Evolutionary conservation across 2,329 filamentous ascomycete genomes (phyloP).

Genomic region (Periconia sp.): DNA sequence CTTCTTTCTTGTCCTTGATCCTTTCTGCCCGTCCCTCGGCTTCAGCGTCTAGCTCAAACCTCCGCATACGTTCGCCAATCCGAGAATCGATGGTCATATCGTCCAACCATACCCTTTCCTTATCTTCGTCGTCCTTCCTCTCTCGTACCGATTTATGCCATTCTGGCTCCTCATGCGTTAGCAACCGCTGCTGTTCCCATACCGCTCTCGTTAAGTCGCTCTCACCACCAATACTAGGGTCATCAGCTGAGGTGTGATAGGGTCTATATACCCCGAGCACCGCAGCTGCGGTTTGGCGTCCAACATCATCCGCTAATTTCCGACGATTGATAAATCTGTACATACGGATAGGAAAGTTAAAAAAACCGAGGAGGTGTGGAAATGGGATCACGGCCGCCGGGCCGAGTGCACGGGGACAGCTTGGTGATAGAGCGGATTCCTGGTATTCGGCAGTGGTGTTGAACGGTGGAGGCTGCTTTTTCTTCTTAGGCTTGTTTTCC

Average conservation of each 20-base stretch:
- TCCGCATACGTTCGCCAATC: conserved; percentile 79
- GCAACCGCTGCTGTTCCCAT: conserved; percentile 68
- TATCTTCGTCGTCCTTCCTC: conserved; percentile 56
- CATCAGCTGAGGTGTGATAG: conserved; percentile 42
- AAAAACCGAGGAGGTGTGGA: conserved; percentile 90
- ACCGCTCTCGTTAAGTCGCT: conserved; percentile 38
- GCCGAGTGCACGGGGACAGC: conserved; percentile 73
- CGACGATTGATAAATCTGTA: conserved; percentile 88
- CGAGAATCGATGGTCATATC: conserved; percentile 77
- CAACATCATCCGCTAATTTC: conserved; percentile 83
- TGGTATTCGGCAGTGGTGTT: conserved; percentile 81
- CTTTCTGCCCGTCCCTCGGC: conserved; percentile 69
- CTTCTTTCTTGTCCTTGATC: conserved; percentile 22
- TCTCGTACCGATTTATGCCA: conserved; percentile 82
- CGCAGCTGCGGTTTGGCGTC: conserved; percentile 83
- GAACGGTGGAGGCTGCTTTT: conserved; percentile 67
- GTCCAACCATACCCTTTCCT: conserved; percentile 73
- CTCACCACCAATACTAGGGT: conserved; percentile 34
- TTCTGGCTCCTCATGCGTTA: conserved; percentile 75
- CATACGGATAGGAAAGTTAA: conserved; percentile 85
- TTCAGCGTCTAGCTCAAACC: conserved; percentile 72
- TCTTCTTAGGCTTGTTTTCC: conserved; percentile 55
- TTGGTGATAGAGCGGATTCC: conserved; percentile 66
- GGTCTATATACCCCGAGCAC: conserved; percentile 68
- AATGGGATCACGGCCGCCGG: conserved; percentile 76